phyloP scores from a whole-genome alignment of 139 green algal species.

The Chlamydomonas sphaeroides region DNA sequence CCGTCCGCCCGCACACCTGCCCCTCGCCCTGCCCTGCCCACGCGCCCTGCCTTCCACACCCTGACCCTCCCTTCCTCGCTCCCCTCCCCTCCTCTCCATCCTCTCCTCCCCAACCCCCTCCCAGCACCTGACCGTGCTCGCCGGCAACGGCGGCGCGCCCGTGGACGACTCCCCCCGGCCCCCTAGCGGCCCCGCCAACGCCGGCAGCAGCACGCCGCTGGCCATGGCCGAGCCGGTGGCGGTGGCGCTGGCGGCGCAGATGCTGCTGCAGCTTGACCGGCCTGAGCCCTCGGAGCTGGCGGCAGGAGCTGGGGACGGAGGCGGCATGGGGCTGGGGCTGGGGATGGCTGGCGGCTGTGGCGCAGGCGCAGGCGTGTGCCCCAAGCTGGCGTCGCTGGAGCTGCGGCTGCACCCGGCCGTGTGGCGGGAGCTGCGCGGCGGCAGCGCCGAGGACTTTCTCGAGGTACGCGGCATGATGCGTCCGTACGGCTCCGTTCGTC shows the following conservation, averaged over 20 bases:
- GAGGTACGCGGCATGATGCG: too few species aligned
- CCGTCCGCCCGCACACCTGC: too few species aligned
- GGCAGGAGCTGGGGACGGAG: neutral
- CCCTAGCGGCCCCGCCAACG: too few species aligned
- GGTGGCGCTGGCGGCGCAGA: conserved; percentile 4
- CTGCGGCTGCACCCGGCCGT: conserved; percentile 20
- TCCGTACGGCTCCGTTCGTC: too few species aligned
- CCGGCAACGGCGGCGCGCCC: conserved; percentile 32
- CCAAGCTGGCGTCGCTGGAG: conserved; percentile 17
- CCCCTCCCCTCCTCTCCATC: too few species aligned
- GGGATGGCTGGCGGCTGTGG: too few species aligned
- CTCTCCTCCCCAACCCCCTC: too few species aligned
- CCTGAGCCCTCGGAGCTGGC: neutral
- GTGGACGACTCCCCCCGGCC: conserved; percentile 9
- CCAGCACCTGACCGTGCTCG: conserved; percentile 22
- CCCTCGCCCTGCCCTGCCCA: too few species aligned
- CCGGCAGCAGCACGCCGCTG: neutral
- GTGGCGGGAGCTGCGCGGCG: conserved; percentile 1
- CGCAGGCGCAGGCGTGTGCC: too few species aligned
- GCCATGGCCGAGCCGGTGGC: conserved; percentile 16
- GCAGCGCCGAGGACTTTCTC: conserved; percentile 6
- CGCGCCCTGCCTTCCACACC: too few species aligned
- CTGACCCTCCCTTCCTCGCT: too few species aligned
- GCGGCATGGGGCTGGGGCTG: too few species aligned
- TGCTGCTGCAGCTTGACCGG: conserved; percentile 3